These are phyloP conservation scores for Leccinum arenicola DNA, from an alignment of 768 basidiomycete species.

Conservation along the genomic window DNA sequence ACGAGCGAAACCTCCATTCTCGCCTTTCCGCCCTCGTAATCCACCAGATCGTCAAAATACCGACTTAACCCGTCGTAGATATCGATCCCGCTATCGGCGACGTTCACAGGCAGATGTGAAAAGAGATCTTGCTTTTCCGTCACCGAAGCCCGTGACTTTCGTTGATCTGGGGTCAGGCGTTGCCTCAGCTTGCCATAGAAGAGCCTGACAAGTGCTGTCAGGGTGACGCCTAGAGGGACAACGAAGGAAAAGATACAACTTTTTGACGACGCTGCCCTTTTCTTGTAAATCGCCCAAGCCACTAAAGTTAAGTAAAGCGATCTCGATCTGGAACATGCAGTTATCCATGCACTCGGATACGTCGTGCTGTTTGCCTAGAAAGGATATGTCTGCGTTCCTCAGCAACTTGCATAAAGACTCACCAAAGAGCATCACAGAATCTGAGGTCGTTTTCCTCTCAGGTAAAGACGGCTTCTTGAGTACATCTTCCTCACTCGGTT, in stretches of 20 bases:
- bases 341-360: constrained; percentile 99
- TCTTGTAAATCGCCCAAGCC: constrained; percentile 37
- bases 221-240: neutral
- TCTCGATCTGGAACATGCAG: constrained; percentile 98
- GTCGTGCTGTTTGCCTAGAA: constrained; percentile 89
- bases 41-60: constrained; percentile 87
- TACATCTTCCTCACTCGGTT: constrained; percentile 20
- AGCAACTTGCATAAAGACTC: constrained; percentile 21
- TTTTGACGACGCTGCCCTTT: constrained; percentile 81
- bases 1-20: constrained; percentile 85
- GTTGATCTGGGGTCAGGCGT: constrained; percentile 40
- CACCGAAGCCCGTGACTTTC: constrained; percentile 49
- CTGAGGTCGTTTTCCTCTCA: constrained; percentile 53
- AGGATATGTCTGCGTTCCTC: constrained; percentile 3
- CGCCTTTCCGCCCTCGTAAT: constrained; percentile 83
- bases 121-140: constrained; percentile 92
- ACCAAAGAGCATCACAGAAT: constrained; percentile 93
- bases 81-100: constrained; percentile 84
- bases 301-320: constrained; percentile 78
- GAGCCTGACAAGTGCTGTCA: constrained; percentile 41
- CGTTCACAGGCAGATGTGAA: constrained; percentile 91
- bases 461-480: constrained; percentile 56
- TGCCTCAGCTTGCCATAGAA: constrained; percentile 91
- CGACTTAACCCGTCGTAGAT: constrained; percentile 91
- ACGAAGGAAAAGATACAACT: constrained; percentile 40